phyloP scores from a whole-genome alignment of 352 stramenopile genomes.

The Globisporangium takayamanum region DNA sequence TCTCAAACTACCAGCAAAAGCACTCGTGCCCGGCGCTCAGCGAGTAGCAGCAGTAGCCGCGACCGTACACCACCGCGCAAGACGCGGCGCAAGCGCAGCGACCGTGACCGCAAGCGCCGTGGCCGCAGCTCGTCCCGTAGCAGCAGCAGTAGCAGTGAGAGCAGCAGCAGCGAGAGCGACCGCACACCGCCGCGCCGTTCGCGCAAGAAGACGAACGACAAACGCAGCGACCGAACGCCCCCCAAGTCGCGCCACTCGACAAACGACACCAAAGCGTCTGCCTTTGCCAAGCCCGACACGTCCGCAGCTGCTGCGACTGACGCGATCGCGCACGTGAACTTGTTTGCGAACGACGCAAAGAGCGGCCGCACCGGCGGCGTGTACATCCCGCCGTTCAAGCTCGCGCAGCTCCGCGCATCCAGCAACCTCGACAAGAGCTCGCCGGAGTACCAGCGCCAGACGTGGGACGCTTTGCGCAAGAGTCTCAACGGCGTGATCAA shows the following conservation, averaged over 20 bases:
- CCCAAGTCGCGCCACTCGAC: neutral
- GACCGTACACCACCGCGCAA: slow-evolving; percentile 18
- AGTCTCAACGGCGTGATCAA: slow-evolving; percentile 99
- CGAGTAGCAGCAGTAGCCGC: slow-evolving; percentile 10
- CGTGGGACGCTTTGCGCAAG: slow-evolving; percentile 95
- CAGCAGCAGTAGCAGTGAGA: slow-evolving; percentile 7
- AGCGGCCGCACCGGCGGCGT: slow-evolving; percentile 81
- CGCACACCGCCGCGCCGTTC: slow-evolving; percentile 16
- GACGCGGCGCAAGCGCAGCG: slow-evolving; percentile 4
- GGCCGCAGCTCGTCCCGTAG: slow-evolving; percentile 6
- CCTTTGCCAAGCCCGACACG: neutral
- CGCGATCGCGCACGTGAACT: slow-evolving; percentile 20
- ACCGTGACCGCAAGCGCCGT: slow-evolving; percentile 6
- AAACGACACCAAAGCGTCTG: neutral
- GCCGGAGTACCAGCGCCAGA: slow-evolving; percentile 86
- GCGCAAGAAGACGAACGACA: slow-evolving; percentile 9
- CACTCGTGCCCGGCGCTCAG: slow-evolving; percentile 3
- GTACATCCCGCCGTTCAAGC: slow-evolving; percentile 91
- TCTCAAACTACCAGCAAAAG: slow-evolving; percentile 9
- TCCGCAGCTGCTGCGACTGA: slow-evolving; percentile 1
- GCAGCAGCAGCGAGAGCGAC: slow-evolving; percentile 9
- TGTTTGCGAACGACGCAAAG: slow-evolving; percentile 33
- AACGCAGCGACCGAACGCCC: neutral
- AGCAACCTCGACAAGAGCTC: slow-evolving; percentile 45
- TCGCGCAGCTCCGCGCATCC: slow-evolving; percentile 57